phyloP scores from a whole-genome alignment of 495 filamentous ascomycete species.

The Xylaria nigripes region DNA sequence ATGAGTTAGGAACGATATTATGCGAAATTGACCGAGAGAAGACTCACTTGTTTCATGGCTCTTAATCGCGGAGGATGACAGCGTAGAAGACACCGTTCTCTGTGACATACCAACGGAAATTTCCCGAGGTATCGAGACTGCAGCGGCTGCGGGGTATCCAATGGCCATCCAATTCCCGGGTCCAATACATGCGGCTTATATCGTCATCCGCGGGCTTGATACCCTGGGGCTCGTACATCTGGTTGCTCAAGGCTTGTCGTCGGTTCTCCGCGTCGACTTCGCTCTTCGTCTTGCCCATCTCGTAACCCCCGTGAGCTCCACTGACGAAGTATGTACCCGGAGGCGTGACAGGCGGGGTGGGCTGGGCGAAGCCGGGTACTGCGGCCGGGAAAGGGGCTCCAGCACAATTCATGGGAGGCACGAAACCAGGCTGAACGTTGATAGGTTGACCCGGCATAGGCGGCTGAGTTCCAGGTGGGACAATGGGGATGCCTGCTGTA shows the following conservation, averaged over 20 bases:
- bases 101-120: slow-evolving; percentile 41
- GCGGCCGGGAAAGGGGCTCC: not conserved
- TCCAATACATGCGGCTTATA: slow-evolving; percentile 43
- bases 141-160: slow-evolving; percentile 40
- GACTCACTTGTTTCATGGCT: not conserved
- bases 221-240: slow-evolving; percentile 39
- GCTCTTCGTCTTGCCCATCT: slow-evolving; percentile 33
- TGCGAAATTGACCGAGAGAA: not conserved
- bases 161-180: slow-evolving; percentile 39
- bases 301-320: slow-evolving; percentile 25
- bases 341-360: slow-evolving; percentile 10
- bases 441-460: slow-evolving; percentile 9
- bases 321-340: not conserved
- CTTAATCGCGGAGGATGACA: slow-evolving; percentile 30
- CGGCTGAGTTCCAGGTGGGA: slow-evolving; percentile 15
- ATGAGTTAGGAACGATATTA: not conserved
- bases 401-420: slow-evolving; percentile 9
- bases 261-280: slow-evolving; percentile 32
- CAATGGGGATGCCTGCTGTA: slow-evolving; percentile 11
- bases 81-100: slow-evolving; percentile 44
- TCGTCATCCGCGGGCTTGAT: slow-evolving; percentile 46
- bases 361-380: not conserved
- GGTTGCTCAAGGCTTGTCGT: slow-evolving; percentile 32
- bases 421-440: slow-evolving; percentile 12
- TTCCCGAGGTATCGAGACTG: slow-evolving; percentile 42